These are phyloP conservation scores for Leishmania amazonensis DNA, from an alignment of 208 protist genomes.

Conservation along the genomic window DNA sequence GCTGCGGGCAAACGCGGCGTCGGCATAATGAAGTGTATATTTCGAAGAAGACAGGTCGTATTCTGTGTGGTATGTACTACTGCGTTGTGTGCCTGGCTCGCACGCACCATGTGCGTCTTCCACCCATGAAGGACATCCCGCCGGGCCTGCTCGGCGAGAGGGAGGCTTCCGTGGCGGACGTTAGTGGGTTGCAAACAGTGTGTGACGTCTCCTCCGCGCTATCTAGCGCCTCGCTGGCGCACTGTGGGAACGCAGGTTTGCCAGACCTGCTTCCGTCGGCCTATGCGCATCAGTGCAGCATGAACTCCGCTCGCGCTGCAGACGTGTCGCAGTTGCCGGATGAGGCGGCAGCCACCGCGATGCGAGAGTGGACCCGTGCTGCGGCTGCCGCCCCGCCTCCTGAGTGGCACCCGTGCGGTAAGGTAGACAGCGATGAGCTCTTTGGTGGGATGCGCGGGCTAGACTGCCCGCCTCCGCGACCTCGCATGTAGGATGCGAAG, in stretches of 20 bases:
- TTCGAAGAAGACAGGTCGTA: conserved; percentile 13
- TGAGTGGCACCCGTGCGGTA: conserved; percentile 5
- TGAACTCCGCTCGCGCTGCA: not conserved
- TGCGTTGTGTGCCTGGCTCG: conserved; percentile 40
- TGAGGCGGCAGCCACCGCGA: conserved; percentile 6
- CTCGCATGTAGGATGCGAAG: not conserved
- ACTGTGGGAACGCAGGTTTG: not conserved
- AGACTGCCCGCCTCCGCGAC: conserved; percentile 13
- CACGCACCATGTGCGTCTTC: conserved; percentile 28
- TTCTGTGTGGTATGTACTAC: conserved; percentile 23
- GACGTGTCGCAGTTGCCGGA: not conserved
- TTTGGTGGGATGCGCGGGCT: conserved; percentile 8
- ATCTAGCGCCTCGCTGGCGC: not conserved
- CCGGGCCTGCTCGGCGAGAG: not conserved
- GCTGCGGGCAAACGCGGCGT: conserved; percentile 38
- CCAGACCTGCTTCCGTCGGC: not conserved
- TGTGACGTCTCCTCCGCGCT: not conserved
- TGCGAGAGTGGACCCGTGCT: conserved; percentile 21
- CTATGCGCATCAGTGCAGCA: not conserved
- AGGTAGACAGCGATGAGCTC: conserved; percentile 9
- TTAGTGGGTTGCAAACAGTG: not conserved
- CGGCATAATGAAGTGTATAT: conserved; percentile 19
- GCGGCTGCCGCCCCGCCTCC: conserved; percentile 10
- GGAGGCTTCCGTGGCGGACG: not conserved
- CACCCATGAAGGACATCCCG: conserved; percentile 7